Base-by-base conservation (phyloP, 73 alveolate genomes). In the Stentor coeruleus region DNA sequence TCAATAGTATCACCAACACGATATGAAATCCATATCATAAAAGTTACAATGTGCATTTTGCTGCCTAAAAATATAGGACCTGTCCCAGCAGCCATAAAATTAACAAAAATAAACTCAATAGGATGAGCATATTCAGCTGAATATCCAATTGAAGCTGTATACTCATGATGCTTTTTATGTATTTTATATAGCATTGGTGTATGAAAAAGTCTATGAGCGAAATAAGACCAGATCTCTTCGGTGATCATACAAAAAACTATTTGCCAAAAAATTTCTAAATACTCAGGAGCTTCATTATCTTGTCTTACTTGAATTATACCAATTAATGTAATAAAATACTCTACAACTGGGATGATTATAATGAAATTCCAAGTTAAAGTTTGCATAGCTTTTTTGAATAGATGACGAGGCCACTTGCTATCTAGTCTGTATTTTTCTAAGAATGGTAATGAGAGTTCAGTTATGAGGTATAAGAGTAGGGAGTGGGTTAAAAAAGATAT, bases 131-230 rank as follows among this genome's bases (percentile, higher is more conserved):
- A 66, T 2, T 66, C 93, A 39, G 90, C 90, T 42, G 83, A 26
- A 38, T 80, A 39, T 0, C 90, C 89, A 3, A 87, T 77, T 3
- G 93, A 36, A 1, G 79, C 60, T n/a, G 14, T 73, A 72, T 87
- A 87, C 31, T 74, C 57, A 55, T 87, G 93, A 33, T 87, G 93
- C 35, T 35, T 15, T 84, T 87, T 87, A 55, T 87, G 90, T 26
- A 87, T 60, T 3, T 40, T 73, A 57, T 87, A 87, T 35, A 83
- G 58, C 1, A 11, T 30, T 0, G 80, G 72, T 0, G 58, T n/a
- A 79, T 87, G 93, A 1, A 83, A 59, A 38, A 84, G 79, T 14
- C 77, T 33, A 87, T 87, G 93, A 36, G 57, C 33, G 36, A 31
- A 38, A 40, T 86, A 36, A 30, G 81, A 87, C 74, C 42, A 41